Evolutionary conservation across 441 rosid species (phyloP), one percentile per base, ranked within the genome.

Genomic region (Rhodomyrtus psidioides): DNA sequence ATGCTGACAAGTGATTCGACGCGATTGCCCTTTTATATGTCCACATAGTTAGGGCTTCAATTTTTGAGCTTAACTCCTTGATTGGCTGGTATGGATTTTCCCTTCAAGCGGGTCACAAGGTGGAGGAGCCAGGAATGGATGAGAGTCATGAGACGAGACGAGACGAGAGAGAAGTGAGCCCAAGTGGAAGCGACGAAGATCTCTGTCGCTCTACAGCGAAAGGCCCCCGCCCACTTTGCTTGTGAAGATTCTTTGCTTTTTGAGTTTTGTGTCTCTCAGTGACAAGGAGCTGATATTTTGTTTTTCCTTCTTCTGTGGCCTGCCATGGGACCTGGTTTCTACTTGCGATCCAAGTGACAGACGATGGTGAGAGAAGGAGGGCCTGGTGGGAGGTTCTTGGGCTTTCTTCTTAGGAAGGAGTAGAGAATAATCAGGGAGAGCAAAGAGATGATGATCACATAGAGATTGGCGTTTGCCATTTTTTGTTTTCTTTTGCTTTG

Each of bases 51-150:
- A 65, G 79, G 49, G 79, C 8, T 65, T n/a, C 46, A 34, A 65
- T 34, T 65, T 19, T 65, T 5, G 26, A 21, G 76, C 46, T 65
- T 65, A 19, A 65, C 14, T 34, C 2, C 83, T 82, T 55, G 55
- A 95, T 95, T 95, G 96, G 96, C 55, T 28, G 91, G 85, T 19
- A 53, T 85, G 93, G 95, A 95, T 94, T 92, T 92, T 87, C 94
- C 83, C 42, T 54, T 21, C 55, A 76, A 87, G 88, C 86, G 83
- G 76, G 55, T 51, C 83, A 24, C 7, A 0, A 27, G 56, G 85
- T 82, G 84, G 5, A 65, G 26, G 84, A 79, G 55, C 13, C 82
- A 82, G 26, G 58, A 19, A 10, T 34, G 91, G 89, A 86, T 85
- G 90, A 85, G n/a, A n/a, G n/a, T n/a, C n/a, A n/a, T n/a, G n/a